Base-by-base conservation (phyloP, 805 yeast species). In the Starmerella sirachaensis region DNA sequence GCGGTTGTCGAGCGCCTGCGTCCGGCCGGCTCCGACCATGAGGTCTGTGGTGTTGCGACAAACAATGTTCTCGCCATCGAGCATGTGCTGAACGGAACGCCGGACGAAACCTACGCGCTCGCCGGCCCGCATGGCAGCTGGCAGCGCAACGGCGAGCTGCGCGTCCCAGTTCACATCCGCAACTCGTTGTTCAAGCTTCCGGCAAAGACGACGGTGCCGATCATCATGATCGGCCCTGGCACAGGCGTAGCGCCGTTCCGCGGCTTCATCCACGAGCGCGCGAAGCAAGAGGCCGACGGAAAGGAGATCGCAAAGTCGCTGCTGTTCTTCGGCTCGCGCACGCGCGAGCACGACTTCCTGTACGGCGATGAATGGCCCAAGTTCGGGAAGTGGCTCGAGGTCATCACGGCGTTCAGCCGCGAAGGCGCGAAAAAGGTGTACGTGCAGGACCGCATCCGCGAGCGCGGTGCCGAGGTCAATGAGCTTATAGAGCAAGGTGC, bases 201-300 rank as follows among this genome's bases (percentile, higher is more conserved):
- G 16, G 68, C 85, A 6, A 82, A 83, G 55, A 78, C 93, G 22
- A 60, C 71, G 3, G 74, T 77, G 22, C 96, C 97, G 13, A 69
- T 88, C 17, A 84, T 88, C 52, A 73, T 86, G 79, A 70, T 88
- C 54, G 98, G 98, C 20, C 97, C 98, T 31, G 98, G 98, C 48
- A 91, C 98, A 3, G 98, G 98, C 59, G 88, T 88, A 35, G 97
- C 98, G 8, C 98, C 98, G 45, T 83, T 91, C 67, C 77, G 98
- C 64, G 98, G 94, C 3, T 88, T 88, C 50, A 61, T 88, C 25
- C 76, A 93, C 64, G 98, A 88, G 57, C 78, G 86, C 53, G 80
- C 76, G n/a, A 58, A 63, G 27, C 71, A 65, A 54, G 62, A 62
- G 10, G 65, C 65, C 41, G 65, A 67, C 48, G 73, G 60, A 40